Base-by-base conservation (phyloP, 805 yeast genomes). In the Lipomyces mesembrius region DNA sequence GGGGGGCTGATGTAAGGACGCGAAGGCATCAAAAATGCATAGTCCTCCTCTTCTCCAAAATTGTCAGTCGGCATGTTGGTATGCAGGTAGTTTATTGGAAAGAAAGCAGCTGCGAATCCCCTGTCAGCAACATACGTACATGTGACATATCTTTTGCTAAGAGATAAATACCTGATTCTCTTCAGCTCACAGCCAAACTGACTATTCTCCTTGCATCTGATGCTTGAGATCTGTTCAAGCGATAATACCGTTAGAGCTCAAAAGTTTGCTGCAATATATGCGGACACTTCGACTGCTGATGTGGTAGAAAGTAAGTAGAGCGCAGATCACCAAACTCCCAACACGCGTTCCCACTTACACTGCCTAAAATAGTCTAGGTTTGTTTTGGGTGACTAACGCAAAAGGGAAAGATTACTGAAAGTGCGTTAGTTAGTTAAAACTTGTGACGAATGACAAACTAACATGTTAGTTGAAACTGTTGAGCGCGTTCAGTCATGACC, bases 271-370 rank as follows among this genome's bases (percentile, higher is more conserved):
- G 49, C 11, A 43, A 43, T n/a, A 43, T 43, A 43, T 5, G 49
- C 20, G 22, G 8, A 6, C 22, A 43, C 49, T 43, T n/a, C 8
- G 20, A n/a, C 22, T 11, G 27, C 14, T 17, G 12, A 9, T 14
- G 53, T 20, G 27, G 22, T 14, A n/a, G n/a, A 6, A n/a, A 7
- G 25, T 7, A n/a, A 22, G 22, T 14, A 5, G 11, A 22, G 53
- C 34, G 32, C n/a, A 12, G 55, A 52, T 29, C 55, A 52, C 55
- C n/a, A 11, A 52, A 22, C 55, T 52, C 55, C 55, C 55, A 52
- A 52, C 55, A 52, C 55, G 55, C 55, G 55, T 52, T 52, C 9
- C 12, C 55, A 52, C 55, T 52, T 52, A 52, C 34, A 25, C 34
- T 25, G 34, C 55, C 55, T 52, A 52, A 52, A 49, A 52, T 25